A percentile compares a stretch with the other conserved stretches of the same genome.
These are phyloP conservation scores for Musa balbisiana DNA, from an alignment of 202 grass and related monocot genomes.

Conservation along the genomic window DNA sequence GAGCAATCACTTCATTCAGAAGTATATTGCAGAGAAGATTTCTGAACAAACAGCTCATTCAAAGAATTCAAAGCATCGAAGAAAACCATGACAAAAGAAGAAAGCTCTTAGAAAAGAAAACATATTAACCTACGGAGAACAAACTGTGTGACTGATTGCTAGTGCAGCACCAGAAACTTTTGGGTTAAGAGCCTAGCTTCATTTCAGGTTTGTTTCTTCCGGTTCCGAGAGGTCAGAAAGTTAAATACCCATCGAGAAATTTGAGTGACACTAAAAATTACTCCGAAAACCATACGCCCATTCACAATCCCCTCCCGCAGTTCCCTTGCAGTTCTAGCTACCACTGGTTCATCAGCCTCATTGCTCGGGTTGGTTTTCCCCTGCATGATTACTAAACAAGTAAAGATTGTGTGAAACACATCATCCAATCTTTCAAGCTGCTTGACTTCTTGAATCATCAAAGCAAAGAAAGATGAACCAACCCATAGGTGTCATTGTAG, in stretches of 20 bases:
- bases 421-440: background rate
- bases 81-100: background rate
- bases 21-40: background rate
- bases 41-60: background rate
- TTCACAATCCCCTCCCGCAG: constrained; percentile 45
- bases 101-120: background rate
- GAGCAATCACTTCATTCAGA: background rate
- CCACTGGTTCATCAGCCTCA: constrained; percentile 18
- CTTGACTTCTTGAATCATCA: background rate
- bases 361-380: constrained; percentile 25
- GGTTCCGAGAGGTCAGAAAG: constrained; percentile 4
- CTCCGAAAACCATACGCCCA: constrained; percentile 32
- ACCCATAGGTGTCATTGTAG: constrained; percentile 31
- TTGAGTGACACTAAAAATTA: constrained; percentile 27
- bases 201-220: background rate
- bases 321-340: constrained; percentile 47
- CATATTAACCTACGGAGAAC: background rate
- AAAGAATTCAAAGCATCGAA: background rate
- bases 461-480: constrained; percentile 10
- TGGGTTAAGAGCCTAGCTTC: background rate
- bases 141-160: background rate
- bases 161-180: background rate
- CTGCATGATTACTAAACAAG: constrained; percentile 35
- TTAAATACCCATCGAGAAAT: constrained; percentile 46
- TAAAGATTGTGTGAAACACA: constrained; percentile 27